phyloP scores from a whole-genome alignment of 225 moss, liverwort and hornwort species.

The Polytrichum commune region DNA sequence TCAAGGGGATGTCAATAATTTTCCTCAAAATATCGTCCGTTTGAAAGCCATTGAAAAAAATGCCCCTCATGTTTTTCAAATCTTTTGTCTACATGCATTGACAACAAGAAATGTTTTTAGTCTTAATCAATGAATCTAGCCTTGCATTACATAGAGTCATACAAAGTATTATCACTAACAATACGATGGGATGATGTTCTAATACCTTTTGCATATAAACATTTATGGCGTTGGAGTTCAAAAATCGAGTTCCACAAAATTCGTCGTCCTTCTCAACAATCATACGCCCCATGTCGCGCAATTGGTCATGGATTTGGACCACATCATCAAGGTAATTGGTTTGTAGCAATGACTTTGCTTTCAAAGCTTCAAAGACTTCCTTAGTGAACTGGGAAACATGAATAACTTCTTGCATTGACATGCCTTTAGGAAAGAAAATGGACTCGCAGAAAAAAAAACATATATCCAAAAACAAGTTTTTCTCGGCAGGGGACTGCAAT shows the following conservation, averaged over 20 bases:
- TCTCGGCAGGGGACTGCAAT: not conserved
- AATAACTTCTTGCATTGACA: not conserved
- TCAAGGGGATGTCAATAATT: too few species aligned
- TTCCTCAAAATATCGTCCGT: not conserved
- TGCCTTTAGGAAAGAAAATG: not conserved
- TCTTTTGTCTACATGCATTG: not conserved
- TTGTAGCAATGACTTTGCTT: not conserved
- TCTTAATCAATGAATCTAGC: not conserved
- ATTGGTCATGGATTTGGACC: not conserved
- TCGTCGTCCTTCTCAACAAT: not conserved
- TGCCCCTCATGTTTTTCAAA: not conserved
- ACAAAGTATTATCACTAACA: not conserved
- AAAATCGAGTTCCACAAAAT: not conserved
- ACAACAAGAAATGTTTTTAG: not conserved
- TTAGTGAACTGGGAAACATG: not conserved
- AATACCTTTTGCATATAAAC: not conserved
- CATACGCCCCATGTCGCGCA: not conserved
- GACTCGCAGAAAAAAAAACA: not conserved
- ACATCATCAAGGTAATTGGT: not conserved
- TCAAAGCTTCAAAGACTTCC: not conserved
- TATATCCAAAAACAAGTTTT: not conserved
- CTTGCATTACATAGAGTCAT: too few species aligned
- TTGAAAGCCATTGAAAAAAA: not conserved
- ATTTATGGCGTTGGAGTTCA: not conserved
- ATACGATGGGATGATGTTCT: not conserved